Base-by-base conservation (phyloP, 2,329 filamentous ascomycete genomes). In the Calonectria pteridis region DNA sequence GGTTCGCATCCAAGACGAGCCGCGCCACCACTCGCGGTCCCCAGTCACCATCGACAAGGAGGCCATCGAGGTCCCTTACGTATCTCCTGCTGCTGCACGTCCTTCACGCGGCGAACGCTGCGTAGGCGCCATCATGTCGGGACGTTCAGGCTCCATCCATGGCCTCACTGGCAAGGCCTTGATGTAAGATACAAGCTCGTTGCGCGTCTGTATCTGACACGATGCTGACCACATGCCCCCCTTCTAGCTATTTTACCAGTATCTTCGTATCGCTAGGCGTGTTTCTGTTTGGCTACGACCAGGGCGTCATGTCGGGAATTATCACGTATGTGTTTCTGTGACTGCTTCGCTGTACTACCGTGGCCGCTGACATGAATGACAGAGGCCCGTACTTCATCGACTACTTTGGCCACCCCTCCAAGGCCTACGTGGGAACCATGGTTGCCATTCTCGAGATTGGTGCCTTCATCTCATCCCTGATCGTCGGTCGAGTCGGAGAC, bases 381-480 rank as follows among this genome's bases (percentile, higher is more conserved):
- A 98, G 96, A 72, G 96, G 96, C 76, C 90, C 92, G 13, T 94
- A 94, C 84, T 99, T 99, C 84, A 94, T 93, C 84, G 92, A 96
- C 83, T 98, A 98, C 84, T 98, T 99, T 86, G 89, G 96, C 81
- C 92, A 98, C 80, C 97, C 97, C 26, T 93, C 94, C 29, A 91
- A 91, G 79, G 95, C 95, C 59, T 92, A 98, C 83, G 93, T 99
- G 73, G 97, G 96, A 73, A 98, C 96, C 33, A 98, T 98, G 93
- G 97, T 99, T 72, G 96, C 97, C 77, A 98, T 99, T 80, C 90
- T 99, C 73, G 96, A 98, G 86, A 88, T 98, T 67, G 97, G 97
- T 73, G 97, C 97, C 46, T 94, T 99, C 75, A 93, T 98, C 80
- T 94, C 96, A 26, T 98, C 96, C 1, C 86, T 99, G 14, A 84